These are phyloP conservation scores for Pestalotiopsis sp. DNA, from an alignment of 2,329 filamentous ascomycete species.

Conservation along the genomic window DNA sequence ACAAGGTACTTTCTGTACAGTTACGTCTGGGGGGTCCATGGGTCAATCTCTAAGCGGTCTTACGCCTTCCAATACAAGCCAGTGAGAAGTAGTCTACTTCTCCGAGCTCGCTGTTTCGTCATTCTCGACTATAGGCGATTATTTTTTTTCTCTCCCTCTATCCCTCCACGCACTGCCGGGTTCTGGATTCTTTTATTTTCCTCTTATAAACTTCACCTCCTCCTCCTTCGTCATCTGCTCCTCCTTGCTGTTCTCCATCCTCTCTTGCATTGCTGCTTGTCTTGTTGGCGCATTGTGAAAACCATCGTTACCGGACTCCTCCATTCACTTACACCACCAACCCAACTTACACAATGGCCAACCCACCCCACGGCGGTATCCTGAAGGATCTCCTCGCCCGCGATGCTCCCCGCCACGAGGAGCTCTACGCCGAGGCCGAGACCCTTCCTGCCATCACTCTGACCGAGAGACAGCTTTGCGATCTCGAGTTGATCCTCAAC, in stretches of 20 bases:
- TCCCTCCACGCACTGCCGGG: neutral
- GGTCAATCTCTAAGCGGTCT: slow-evolving; percentile 6
- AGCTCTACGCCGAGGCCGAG: slow-evolving; percentile 85
- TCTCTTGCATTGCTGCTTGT: slow-evolving; percentile 11
- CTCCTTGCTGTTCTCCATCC: slow-evolving; percentile 14
- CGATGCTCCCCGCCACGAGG: slow-evolving; percentile 79
- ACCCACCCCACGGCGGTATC: slow-evolving; percentile 83
- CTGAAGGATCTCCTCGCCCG: slow-evolving; percentile 97
- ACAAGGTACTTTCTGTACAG: neutral
- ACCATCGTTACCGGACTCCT: slow-evolving; percentile 6
- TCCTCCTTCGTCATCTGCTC: neutral
- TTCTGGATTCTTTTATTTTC: neutral
- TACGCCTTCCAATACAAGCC: slow-evolving; percentile 8
- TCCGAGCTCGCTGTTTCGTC: slow-evolving; percentile 11
- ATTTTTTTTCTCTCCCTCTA: neutral
- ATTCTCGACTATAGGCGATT: neutral
- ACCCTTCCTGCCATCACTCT: slow-evolving; percentile 81
- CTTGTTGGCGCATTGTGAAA: slow-evolving; percentile 4
- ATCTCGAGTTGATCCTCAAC: slow-evolving; percentile 95
- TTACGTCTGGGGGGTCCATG: slow-evolving; percentile 1
- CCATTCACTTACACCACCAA: neutral
- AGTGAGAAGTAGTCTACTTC: slow-evolving; percentile 3
- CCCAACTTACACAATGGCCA: slow-evolving; percentile 53
- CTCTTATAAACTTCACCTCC: neutral
- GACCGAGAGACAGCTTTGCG: slow-evolving; percentile 93